These are phyloP conservation scores for Starmera stellimalicola DNA, from an alignment of 1,139 yeast genomes.

Conservation along the genomic window DNA sequence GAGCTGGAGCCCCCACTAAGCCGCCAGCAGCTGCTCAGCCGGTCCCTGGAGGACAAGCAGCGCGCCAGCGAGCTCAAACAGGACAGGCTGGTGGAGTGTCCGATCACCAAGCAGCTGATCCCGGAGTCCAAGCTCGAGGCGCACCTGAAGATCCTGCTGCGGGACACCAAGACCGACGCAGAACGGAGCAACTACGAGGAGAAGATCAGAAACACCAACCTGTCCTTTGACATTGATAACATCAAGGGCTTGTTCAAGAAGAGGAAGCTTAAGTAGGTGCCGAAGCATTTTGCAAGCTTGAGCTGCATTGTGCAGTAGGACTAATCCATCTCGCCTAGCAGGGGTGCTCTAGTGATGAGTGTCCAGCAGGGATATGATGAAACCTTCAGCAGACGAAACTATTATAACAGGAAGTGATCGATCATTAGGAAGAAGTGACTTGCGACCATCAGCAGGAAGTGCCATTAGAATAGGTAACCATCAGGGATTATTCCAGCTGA, in stretches of 20 bases:
- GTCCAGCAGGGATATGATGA: too few relatives aligned
- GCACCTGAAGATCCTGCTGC: conserved; percentile 60
- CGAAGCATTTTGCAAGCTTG: too few relatives aligned
- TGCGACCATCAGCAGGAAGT: too few relatives aligned
- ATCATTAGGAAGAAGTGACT: too few relatives aligned
- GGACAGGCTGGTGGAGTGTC: conserved; percentile 51
- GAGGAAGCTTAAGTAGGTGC: neutral
- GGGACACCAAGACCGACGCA: conserved; percentile 73
- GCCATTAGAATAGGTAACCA: too few relatives aligned
- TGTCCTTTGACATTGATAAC: conserved; percentile 60
- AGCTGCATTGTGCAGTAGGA: too few relatives aligned
- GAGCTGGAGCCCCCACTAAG: conserved; percentile 54
- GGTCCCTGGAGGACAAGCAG: conserved; percentile 44
- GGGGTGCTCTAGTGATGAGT: too few relatives aligned
- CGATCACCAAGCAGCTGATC: conserved; percentile 60
- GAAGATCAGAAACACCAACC: conserved; percentile 55
- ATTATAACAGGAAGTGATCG: too few relatives aligned
- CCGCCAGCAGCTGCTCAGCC: conserved; percentile 49
- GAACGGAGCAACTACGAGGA: conserved; percentile 59
- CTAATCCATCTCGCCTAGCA: too few relatives aligned
- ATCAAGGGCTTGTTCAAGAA: conserved; percentile 48
- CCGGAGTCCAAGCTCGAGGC: conserved; percentile 66
- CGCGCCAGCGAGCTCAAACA: conserved; percentile 5
- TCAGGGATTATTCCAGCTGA: too few relatives aligned
- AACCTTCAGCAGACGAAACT: too few relatives aligned